Base-by-base conservation (phyloP, 2,329 filamentous ascomycete species). In the Penicillium hesseltinei region DNA sequence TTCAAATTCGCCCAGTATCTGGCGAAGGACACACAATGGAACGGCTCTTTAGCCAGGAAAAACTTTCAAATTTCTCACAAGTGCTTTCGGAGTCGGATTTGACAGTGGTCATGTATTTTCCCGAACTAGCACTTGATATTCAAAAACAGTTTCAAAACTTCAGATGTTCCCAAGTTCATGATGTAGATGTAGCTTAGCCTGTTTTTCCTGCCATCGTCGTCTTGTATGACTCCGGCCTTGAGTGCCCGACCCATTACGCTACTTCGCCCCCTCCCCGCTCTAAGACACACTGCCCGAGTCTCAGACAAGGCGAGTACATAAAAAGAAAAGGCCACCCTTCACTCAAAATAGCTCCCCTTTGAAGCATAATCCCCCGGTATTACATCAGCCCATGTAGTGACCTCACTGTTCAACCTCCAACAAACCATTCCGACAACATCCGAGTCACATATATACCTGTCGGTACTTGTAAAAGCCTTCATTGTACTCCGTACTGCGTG, bases 31-130 rank as follows among this genome's bases (percentile, higher is more conserved):
- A 51, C 47, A 54, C 29, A 55, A 33, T 33, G 38, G 36, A 36
- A 35, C 42, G 54, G 55, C 57, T 60, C 48, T 60, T 52, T 47
- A 55, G 57, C 57, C 49, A 50, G 54, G 40, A 53, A 57, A 60
- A 57, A 51, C 45, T 39, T 44, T 54, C 49, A 44, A 35, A 48
- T 46, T 38, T 50, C 17, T 54, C 31, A 43, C 38, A 19, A 15
- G 35, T 33, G 15, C 8, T 44, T 21, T 51, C 36, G 55, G 49
- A 33, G 29, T 47, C 35, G 43, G 40, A 50, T 55, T 50, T 40
- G 47, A 50, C 46, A 23, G 25, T 44, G 23, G 38, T 44, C 49
- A 54, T 51, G 45, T 60, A 51, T 29, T 39, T 54, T 43, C 50
- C 46, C 42, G 51, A 51, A 31, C 35, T 51, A 55, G 58, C 46